phyloP scores from a whole-genome alignment of 2,329 filamentous ascomycete genomes.

The Onygenales sp. region DNA sequence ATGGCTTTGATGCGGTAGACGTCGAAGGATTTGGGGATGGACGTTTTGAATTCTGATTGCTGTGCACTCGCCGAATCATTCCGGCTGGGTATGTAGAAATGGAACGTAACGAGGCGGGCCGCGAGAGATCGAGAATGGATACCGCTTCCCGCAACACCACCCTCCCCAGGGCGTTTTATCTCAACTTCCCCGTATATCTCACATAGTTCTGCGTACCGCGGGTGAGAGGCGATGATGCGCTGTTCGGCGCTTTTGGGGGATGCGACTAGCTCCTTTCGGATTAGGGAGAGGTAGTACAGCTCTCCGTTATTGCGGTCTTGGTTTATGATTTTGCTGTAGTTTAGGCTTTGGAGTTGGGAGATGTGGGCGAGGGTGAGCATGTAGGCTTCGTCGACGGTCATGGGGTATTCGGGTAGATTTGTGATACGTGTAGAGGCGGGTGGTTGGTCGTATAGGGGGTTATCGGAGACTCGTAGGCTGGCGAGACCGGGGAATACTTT shows the following conservation, averaged over 20 bases:
- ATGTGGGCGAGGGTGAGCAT: conserved; percentile 80
- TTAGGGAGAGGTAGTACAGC: conserved; percentile 82
- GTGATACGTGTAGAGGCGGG: conserved; percentile 25
- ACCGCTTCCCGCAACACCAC: conserved; percentile 9
- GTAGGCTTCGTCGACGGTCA: conserved; percentile 65
- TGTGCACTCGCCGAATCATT: conserved; percentile 6
- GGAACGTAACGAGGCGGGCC: conserved; percentile 58
- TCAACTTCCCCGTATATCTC: conserved; percentile 63
- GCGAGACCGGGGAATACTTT: conserved; percentile 61
- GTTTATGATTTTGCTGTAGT: conserved; percentile 50
- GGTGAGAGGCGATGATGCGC: conserved; percentile 54
- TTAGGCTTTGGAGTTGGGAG: conserved; percentile 53
- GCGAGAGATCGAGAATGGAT: conserved; percentile 74
- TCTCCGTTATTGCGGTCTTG: conserved; percentile 81
- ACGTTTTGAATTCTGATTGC: conserved; percentile 24
- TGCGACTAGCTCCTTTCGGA: conserved; percentile 60
- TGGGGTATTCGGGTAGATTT: conserved; percentile 28
- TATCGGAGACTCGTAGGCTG: conserved; percentile 71
- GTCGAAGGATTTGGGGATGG: conserved; percentile 66
- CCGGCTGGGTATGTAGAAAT: conserved; percentile 43
- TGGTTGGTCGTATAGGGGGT: conserved; percentile 63
- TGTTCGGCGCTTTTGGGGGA: conserved; percentile 33
- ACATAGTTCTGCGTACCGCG: conserved; percentile 65
- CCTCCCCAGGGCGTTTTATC: conserved; percentile 44
- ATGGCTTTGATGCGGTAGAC: conserved; percentile 75